Conservation (phyloP, 2,329 filamentous ascomycete genomes). For the Conoideocrella luteorostrata region DNA sequence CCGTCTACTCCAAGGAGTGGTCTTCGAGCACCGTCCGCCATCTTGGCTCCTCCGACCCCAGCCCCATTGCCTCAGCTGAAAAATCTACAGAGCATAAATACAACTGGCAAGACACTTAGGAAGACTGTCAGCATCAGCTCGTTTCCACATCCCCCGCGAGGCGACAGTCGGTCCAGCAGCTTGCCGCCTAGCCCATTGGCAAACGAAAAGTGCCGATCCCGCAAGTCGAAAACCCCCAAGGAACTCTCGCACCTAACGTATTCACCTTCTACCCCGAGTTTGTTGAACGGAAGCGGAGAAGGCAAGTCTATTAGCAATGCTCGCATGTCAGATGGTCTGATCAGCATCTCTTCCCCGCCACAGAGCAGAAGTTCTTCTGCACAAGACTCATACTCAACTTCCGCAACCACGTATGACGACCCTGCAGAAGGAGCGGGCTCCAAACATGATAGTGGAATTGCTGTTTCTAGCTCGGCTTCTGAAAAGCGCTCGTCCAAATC, state of each 20-base stretch:
- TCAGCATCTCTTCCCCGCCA: constrained; percentile 73
- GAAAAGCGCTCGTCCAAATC: constrained; percentile 47
- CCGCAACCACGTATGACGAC: constrained; percentile 83
- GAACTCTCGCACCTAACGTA: constrained; percentile 45
- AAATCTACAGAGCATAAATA: constrained; percentile 48
- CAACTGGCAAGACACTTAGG: constrained; percentile 63
- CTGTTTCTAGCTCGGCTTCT: constrained; percentile 23
- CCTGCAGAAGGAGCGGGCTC: constrained; percentile 48
- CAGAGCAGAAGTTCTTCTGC: constrained; percentile 89
- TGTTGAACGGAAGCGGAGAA: constrained; percentile 74
- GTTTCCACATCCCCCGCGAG: constrained; percentile 82
- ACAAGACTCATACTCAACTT: constrained; percentile 87
- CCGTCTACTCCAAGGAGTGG: constrained; percentile 49
- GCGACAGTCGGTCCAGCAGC: constrained; percentile 51
- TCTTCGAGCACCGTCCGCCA: constrained; percentile 53
- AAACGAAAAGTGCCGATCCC: constrained; percentile 40
- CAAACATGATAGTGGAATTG: constrained; percentile 18
- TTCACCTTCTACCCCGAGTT: constrained; percentile 55
- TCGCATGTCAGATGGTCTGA: constrained; percentile 66
- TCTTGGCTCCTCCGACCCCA: constrained; percentile 45
- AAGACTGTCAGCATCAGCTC: constrained; percentile 91
- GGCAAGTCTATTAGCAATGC: constrained; percentile 63
- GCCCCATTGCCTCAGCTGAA: constrained; percentile 51
- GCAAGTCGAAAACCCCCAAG: constrained; percentile 51
- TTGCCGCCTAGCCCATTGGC: constrained; percentile 57